Evolutionary conservation across 768 basidiomycete genomes (phyloP).

Genomic region (Tulasnella sp.): DNA sequence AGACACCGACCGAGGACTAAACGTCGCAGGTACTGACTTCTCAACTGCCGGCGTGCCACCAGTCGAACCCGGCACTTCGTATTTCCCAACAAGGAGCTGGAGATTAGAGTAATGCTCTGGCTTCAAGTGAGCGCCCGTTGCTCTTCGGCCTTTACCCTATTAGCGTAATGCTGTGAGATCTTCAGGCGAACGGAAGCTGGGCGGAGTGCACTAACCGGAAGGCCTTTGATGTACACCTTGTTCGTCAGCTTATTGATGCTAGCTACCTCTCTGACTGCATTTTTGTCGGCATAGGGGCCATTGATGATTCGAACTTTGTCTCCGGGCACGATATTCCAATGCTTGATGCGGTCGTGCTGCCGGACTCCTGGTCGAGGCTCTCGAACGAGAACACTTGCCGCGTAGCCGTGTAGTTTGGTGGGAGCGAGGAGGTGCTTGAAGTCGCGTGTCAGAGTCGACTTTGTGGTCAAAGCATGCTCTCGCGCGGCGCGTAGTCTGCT

Average conservation of each 20-base stretch:
- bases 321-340: constrained; percentile 82
- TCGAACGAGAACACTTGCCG: background rate
- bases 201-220: constrained; percentile 31
- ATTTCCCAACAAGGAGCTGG: constrained; percentile 63
- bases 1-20: background rate
- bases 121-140: constrained; percentile 28
- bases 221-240: constrained; percentile 44
- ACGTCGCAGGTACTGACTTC: constrained; percentile 21
- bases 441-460: constrained; percentile 8
- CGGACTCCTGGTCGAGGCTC: background rate
- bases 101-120: constrained; percentile 68
- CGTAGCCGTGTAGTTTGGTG: background rate
- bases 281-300: constrained; percentile 28
- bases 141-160: constrained; percentile 22
- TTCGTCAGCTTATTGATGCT: constrained; percentile 66
- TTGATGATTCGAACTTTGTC: constrained; percentile 64
- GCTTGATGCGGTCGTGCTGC: constrained; percentile 54
- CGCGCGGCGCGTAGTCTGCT: background rate
- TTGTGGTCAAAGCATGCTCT: background rate
- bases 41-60: constrained; percentile 3
- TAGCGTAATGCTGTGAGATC: background rate
- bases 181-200: constrained; percentile 8
- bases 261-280: constrained; percentile 40
- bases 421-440: constrained; percentile 9
- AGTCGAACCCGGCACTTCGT: constrained; percentile 39